Evolutionary conservation across 2,329 filamentous ascomycete species (phyloP).

Genomic region (Amphichorda felina): DNA sequence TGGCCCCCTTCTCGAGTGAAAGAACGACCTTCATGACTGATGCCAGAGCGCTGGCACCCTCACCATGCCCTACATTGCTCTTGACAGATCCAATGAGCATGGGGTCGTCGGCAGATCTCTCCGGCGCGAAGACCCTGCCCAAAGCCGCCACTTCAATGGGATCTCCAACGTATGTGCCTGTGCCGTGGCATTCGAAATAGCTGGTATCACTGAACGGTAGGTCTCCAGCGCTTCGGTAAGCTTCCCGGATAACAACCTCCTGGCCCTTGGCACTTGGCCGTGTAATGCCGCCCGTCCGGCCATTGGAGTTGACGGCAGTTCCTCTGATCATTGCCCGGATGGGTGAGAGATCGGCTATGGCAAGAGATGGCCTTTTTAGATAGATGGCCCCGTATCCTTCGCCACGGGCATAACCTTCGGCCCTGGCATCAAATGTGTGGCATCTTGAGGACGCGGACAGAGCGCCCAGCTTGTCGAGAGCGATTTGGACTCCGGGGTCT

Average conservation of each 20-base stretch:
- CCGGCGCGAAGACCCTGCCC: conserved; percentile 13
- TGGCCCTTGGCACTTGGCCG: conserved; percentile 22
- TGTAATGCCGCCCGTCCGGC: conserved; percentile 19
- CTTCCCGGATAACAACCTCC: conserved; percentile 22
- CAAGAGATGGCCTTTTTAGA: conserved; percentile 28
- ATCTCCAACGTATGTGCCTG: conserved; percentile 30
- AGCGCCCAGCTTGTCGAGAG: too few relatives aligned
- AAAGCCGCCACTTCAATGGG: conserved; percentile 26
- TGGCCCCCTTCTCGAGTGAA: conserved; percentile 24
- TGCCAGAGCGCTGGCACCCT: conserved; percentile 26
- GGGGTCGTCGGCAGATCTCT: conserved; percentile 10
- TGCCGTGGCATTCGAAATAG: conserved; percentile 29
- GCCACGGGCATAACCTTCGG: conserved; percentile 33
- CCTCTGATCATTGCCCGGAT: conserved; percentile 21
- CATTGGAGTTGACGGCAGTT: conserved; percentile 23
- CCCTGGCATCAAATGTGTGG: conserved; percentile 23
- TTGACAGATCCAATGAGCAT: conserved; percentile 19
- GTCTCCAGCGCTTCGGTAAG: conserved; percentile 19
- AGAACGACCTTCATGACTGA: conserved; percentile 29
- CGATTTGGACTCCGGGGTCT: too few relatives aligned
- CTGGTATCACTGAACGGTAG: conserved; percentile 11
- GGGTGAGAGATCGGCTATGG: conserved; percentile 29
- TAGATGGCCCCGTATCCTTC: conserved; percentile 29
- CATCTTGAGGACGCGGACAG: too few relatives aligned
- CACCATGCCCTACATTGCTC: conserved; percentile 29